These are phyloP conservation scores for Candida parachauliodes DNA, from an alignment of 805 yeast species.

Conservation along the genomic window DNA sequence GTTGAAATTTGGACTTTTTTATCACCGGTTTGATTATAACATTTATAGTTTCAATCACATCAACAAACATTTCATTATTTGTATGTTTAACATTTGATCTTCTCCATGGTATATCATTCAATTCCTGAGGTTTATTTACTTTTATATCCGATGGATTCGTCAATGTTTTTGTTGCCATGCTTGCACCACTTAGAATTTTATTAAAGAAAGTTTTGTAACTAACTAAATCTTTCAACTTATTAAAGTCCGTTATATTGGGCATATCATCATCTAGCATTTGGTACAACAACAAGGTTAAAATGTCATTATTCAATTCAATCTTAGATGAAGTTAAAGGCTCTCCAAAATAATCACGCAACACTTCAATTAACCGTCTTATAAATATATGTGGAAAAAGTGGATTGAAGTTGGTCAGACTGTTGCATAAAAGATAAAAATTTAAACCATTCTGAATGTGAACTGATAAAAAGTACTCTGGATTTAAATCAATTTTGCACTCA, in stretches of 20 bases:
- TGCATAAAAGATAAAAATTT: conserved; percentile 6
- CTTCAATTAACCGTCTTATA: conserved; percentile 45
- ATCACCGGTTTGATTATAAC: conserved; percentile 44
- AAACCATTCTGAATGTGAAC: conserved; percentile 6
- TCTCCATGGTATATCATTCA: conserved; percentile 67
- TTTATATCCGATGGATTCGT: conserved; percentile 3
- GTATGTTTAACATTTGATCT: conserved; percentile 63
- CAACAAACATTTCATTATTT: conserved; percentile 83
- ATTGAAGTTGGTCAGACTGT: conserved; percentile 19
- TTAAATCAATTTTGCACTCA: conserved; percentile 3
- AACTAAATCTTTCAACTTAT: conserved; percentile 63
- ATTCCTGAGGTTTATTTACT: background rate
- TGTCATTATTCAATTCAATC: conserved; percentile 67
- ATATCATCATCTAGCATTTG: conserved; percentile 77
- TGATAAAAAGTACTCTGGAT: conserved; percentile 5
- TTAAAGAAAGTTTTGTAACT: conserved; percentile 60
- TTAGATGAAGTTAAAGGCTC: conserved; percentile 37
- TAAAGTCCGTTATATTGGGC: conserved; percentile 70
- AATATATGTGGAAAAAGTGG: conserved; percentile 57
- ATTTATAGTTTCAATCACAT: conserved; percentile 63
- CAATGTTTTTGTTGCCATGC: conserved; percentile 16
- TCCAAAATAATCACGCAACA: conserved; percentile 57
- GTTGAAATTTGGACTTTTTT: conserved; percentile 15
- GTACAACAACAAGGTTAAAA: conserved; percentile 64
- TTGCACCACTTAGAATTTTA: conserved; percentile 44